Percentiles rank a stretch among this genome's conserved stretches.
Conservation (phyloP, 768 basidiomycete species). For the Panaeolus papilionaceus region DNA sequence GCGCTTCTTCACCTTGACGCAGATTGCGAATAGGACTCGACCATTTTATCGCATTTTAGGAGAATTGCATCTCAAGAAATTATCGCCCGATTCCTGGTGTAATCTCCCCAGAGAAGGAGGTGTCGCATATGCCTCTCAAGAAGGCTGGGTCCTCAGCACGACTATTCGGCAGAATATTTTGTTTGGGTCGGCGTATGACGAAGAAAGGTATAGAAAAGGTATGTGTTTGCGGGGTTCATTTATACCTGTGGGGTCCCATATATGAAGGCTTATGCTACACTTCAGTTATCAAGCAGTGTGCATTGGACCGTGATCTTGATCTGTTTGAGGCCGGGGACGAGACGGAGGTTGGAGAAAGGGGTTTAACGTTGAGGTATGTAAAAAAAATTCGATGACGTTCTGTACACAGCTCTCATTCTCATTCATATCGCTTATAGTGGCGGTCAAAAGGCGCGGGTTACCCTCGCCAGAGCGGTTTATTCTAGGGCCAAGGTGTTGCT, state of each 20-base stretch:
- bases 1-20: neutral
- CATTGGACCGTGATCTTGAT: slow-evolving; percentile 72
- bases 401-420: neutral
- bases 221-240: neutral
- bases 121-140: slow-evolving; percentile 40
- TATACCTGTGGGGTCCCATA: too few relatives aligned
- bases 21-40: too few relatives aligned
- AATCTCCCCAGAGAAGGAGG: slow-evolving; percentile 70
- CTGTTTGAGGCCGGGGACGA: slow-evolving; percentile 65
- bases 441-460: slow-evolving; percentile 39
- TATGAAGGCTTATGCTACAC: neutral
- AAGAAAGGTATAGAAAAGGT: slow-evolving; percentile 72
- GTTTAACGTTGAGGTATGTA: slow-evolving; percentile 49
- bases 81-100: slow-evolving; percentile 61
- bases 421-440: slow-evolving; percentile 29
- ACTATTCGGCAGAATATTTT: slow-evolving; percentile 15
- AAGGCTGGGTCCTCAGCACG: slow-evolving; percentile 12
- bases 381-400: too few relatives aligned
- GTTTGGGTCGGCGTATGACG: slow-evolving; percentile 27
- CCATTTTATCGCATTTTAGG: slow-evolving; percentile 30
- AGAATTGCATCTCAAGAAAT: slow-evolving; percentile 63
- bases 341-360: slow-evolving; percentile 44
- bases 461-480: slow-evolving; percentile 48
- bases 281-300: slow-evolving; percentile 68
- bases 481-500: slow-evolving; percentile 61